A percentile compares a stretch with the other conserved stretches of the same genome.
Evolutionary conservation across 441 rosid species (phyloP).

Genomic region (Geranium incanum): DNA sequence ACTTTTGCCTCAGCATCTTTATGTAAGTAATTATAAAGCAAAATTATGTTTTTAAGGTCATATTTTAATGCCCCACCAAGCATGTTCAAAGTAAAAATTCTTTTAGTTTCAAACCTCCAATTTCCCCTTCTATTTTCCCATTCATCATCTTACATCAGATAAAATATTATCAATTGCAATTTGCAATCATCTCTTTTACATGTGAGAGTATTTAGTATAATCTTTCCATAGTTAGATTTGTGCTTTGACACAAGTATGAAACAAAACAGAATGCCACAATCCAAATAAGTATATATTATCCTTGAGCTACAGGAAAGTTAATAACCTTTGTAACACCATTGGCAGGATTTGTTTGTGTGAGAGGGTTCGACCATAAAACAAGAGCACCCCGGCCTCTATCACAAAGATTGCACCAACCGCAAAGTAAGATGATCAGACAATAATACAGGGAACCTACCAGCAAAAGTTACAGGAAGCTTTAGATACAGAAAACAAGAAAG

Average conservation of each 20-base stretch:
- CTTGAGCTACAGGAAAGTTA: background rate
- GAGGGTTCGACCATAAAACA: slow-evolving; percentile 69
- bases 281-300: background rate
- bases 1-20: slow-evolving; percentile 4
- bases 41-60: background rate
- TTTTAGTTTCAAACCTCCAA: background rate
- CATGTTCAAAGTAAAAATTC: background rate
- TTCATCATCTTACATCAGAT: background rate
- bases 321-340: slow-evolving; percentile 11
- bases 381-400: slow-evolving; percentile 80
- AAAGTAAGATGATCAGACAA: slow-evolving; percentile 50
- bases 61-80: background rate
- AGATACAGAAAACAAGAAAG: slow-evolving; percentile 19
- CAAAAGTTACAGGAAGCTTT: slow-evolving; percentile 24
- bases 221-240: background rate
- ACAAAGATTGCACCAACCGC: slow-evolving; percentile 73
- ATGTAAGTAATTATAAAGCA: background rate
- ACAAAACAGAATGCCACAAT: background rate
- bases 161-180: background rate
- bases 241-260: slow-evolving; percentile 9
- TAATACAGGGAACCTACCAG: slow-evolving; percentile 24
- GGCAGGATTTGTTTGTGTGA: slow-evolving; percentile 92
- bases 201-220: background rate
- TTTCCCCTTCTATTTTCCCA: background rate
- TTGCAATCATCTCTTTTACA: background rate